Base-by-base conservation (phyloP, 225 moss, liverwort and hornwort genomes). In the Marchantia polymorpha region DNA sequence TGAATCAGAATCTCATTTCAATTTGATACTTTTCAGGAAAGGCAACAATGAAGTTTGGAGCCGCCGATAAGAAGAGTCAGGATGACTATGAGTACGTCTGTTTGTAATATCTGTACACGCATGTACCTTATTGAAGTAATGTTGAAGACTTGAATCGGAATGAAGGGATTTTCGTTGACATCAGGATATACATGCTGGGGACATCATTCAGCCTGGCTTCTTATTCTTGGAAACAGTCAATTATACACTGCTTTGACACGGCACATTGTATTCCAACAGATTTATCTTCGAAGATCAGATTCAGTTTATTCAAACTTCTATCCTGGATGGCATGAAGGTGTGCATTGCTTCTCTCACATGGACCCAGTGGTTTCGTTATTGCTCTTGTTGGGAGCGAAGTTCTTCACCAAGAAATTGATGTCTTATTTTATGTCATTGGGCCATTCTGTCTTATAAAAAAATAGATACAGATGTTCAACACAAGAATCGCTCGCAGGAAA, bases 1-100 rank as follows among this genome's bases (percentile, higher is more conserved):
- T 73, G 25, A 73, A 0, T n/a, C 29, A 27, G 14, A 23, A 5
- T 73, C 16, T 0, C 6, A 6, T 29, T 26, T 53, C 12, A 73
- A 22, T 77, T 11, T 52, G n/a, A 23, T 22, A 47, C 12, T 1
- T 27, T 48, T 50, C 73, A 93, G 95, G 90, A 75, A 99, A 95
- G 81, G 95, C 95, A 16, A 93, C 90, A 22, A 75, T 99, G 86
- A 95, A 93, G 78, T 99, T 99, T 86, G 97, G 97, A 82, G 95
- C 99, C 48, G 95, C 93, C 56, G 95, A 99, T 65, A 93, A 91
- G 81, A 95, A 86, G 69, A 84, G 79, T 75, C 78, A 89, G 55
- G 90, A 91, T 73, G 91, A 90, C 56, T 99, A 99, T 83, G 99
- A 92, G 90, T 95, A 83, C 85, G 81, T 74, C 51, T 64, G 68